A percentile compares a stretch with the other conserved stretches of the same genome.
Conservation (phyloP, 2,329 filamentous ascomycete genomes). For the Ophiostoma angusticollis region DNA sequence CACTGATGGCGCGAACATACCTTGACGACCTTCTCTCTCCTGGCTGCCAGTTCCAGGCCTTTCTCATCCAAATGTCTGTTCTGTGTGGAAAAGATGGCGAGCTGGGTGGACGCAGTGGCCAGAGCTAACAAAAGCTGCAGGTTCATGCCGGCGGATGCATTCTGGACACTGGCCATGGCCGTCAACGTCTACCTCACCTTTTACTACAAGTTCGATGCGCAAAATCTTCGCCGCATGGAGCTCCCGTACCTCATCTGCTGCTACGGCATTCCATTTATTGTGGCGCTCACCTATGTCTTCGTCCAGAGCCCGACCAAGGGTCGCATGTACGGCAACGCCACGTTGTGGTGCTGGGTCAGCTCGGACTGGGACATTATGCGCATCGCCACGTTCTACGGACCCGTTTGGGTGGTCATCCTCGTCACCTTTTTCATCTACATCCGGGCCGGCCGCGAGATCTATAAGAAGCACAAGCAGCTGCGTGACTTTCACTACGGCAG, state of each 20-base stretch:
- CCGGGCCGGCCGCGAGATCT: constrained; percentile 53
- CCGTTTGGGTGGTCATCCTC: constrained; percentile 52
- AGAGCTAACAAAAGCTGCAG: constrained; percentile 27
- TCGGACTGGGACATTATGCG: constrained; percentile 56
- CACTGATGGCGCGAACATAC: constrained; percentile 55
- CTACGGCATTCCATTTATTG: constrained; percentile 61
- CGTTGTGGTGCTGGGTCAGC: constrained; percentile 71
- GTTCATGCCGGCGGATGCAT: constrained; percentile 65
- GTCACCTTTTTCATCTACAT: constrained; percentile 53
- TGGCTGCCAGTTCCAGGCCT: constrained; percentile 60
- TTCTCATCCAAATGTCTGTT: constrained; percentile 69
- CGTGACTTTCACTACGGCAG: constrained; percentile 43
- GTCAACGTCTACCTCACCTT: constrained; percentile 75
- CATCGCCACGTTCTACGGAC: constrained; percentile 62
- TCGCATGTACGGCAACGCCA: constrained; percentile 60
- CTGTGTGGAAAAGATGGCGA: not conserved
- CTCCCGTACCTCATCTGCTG: constrained; percentile 55
- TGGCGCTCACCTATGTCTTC: constrained; percentile 56
- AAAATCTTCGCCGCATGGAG: constrained; percentile 53
- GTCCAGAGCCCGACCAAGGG: constrained; percentile 34
- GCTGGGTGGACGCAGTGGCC: not conserved
- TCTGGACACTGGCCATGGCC: constrained; percentile 73
- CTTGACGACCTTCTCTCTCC: constrained; percentile 34
- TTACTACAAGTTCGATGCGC: constrained; percentile 57
- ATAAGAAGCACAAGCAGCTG: constrained; percentile 51